Evolutionary conservation across 1,284 basidiomycete genomes (phyloP), one percentile per base, ranked within the genome.

Genomic region (Fomitopsis palustris): DNA sequence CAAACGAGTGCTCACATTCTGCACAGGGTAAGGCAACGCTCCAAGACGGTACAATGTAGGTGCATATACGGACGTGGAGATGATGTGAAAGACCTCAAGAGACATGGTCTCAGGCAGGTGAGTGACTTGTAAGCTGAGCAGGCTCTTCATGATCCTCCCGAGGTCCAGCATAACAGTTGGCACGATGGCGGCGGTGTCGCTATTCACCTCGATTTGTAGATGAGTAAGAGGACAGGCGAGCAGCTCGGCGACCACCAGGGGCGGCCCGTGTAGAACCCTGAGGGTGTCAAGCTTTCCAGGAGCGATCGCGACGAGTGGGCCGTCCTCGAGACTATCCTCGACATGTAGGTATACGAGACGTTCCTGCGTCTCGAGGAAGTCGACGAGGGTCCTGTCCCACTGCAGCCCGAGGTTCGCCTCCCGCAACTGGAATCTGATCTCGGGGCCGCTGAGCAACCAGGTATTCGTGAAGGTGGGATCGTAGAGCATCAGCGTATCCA

Each of bases 361-460:
- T 17, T 58, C 51, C 62, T 75, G 74, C 33, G 60, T 59, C 19
- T 67, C 55, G 23, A 75, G 63, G 61, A 75, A 75, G 8, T 65
- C 61, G 37, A 70, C 71, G 42, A 70, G 49, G 43, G 65, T 55
- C 14, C 61, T 60, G 59, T 74, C 71, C 72, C 71, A 74, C 5
- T 61, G 57, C 39, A 74, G 56, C 25, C 54, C 56, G 53, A 72
- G 53, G 21, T 57, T 61, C 5, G 66, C 67, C 17, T 72, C 69
- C 45, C 61, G 64, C 33, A 74, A 63, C 54, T 69, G 67, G 61
- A 75, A 73, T 17, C 45, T 63, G 57, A 68, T 41, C 3, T 61
- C 47, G 5, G 61, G 42, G 41, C 68, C 62, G 41, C 65, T 61
- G 38, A 74, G 65, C 12, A 74, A 55, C 70, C 71, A 74, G 0